These are phyloP conservation scores for Leccinellum luteum DNA, from an alignment of 768 basidiomycete species.

Conservation along the genomic window DNA sequence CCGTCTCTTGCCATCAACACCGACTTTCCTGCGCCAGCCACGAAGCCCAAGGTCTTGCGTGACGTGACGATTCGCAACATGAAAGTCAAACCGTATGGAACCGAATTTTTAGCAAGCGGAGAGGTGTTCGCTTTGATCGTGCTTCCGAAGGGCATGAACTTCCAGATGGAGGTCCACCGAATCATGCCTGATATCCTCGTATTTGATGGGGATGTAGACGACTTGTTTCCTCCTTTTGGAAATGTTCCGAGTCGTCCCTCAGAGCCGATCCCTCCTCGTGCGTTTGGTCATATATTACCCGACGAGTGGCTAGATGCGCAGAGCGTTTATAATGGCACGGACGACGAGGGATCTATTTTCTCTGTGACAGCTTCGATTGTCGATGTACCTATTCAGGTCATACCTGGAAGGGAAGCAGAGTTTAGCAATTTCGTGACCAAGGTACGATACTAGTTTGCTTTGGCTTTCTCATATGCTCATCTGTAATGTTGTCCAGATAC, in stretches of 20 bases:
- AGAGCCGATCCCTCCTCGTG: conserved; percentile 63
- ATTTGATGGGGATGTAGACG: conserved; percentile 68
- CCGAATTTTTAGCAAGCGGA: conserved; percentile 63
- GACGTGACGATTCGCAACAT: conserved; percentile 75
- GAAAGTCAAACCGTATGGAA: conserved; percentile 55
- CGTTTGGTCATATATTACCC: conserved; percentile 75
- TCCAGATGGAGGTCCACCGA: conserved; percentile 58
- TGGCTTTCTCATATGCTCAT: conserved; percentile 2
- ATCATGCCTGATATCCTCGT: conserved; percentile 77
- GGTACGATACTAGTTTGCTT: conserved; percentile 37
- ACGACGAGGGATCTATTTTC: conserved; percentile 53
- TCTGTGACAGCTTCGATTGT: conserved; percentile 62
- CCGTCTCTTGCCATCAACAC: conserved; percentile 46
- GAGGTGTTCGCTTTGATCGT: conserved; percentile 62
- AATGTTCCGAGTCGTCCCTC: conserved; percentile 50
- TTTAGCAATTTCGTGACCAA: conserved; percentile 78
- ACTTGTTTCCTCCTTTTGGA: conserved; percentile 18
- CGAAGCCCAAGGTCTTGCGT: conserved; percentile 62
- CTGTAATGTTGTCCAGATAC: conserved; percentile 43
- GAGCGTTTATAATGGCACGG: conserved; percentile 42
- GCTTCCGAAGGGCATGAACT: conserved; percentile 65
- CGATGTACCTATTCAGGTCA: conserved; percentile 73
- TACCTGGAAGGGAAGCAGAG: conserved; percentile 73
- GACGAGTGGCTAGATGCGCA: conserved; percentile 59
- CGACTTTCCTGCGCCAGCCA: conserved; percentile 63